Percentiles rank a stretch among this genome's conserved stretches.
Conservation (phyloP, 2,329 filamentous ascomycete species). For the Scedosporium apiospermum region DNA sequence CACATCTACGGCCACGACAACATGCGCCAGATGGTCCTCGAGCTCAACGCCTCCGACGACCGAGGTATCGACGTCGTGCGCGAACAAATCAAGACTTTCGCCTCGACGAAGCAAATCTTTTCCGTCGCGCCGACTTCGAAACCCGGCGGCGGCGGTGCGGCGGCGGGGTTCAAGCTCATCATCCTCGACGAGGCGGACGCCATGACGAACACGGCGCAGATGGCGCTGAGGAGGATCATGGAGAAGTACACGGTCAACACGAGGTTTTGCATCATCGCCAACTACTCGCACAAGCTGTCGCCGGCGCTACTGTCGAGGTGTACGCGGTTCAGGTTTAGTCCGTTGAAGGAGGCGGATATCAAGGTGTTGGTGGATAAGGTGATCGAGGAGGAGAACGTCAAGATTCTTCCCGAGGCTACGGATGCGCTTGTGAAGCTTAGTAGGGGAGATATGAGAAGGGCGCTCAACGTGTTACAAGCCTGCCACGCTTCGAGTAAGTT, state of each 20-base stretch:
- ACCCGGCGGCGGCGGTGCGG: constrained; percentile 16
- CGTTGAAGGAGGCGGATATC: constrained; percentile 83
- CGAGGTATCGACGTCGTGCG: constrained; percentile 95
- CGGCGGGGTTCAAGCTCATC: constrained; percentile 84
- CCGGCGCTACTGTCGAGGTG: constrained; percentile 87
- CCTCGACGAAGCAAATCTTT: constrained; percentile 96
- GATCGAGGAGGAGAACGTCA: constrained; percentile 75
- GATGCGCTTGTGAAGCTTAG: constrained; percentile 79
- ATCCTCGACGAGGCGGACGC: constrained; percentile 98
- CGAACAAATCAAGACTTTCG: constrained; percentile 99
- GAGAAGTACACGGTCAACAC: constrained; percentile 99
- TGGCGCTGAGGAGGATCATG: constrained; percentile 95
- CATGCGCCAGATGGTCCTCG: constrained; percentile 96
- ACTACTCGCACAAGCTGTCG: constrained; percentile 96
- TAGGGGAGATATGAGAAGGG: constrained; percentile 92
- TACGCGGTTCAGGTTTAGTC: constrained; percentile 90
- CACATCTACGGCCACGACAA: constrained; percentile 88
- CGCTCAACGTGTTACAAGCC: constrained; percentile 90
- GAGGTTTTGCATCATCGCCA: constrained; percentile 95
- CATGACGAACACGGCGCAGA: constrained; percentile 98
- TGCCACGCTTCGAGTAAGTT: constrained; percentile 82
- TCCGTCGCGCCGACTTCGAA: constrained; percentile 39
- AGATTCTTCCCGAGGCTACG: constrained; percentile 70
- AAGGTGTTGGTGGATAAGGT: constrained; percentile 79
- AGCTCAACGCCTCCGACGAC: constrained; percentile 95